These are phyloP conservation scores for Xanthoconium purpureum DNA, from an alignment of 768 basidiomycete genomes.

Conservation along the genomic window DNA sequence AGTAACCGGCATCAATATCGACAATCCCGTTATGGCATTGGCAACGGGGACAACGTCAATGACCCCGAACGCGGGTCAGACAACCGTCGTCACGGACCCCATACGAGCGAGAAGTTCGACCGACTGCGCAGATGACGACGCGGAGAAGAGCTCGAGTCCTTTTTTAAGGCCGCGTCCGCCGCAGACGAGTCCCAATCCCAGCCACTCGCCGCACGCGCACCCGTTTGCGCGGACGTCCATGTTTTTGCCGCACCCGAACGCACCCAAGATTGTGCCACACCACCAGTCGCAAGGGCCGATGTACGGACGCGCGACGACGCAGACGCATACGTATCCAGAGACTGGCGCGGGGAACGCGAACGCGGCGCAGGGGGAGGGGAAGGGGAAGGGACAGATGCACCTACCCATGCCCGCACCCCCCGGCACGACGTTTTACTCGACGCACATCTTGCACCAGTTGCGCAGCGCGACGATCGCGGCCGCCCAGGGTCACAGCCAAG, in stretches of 20 bases:
- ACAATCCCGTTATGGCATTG: slow-evolving; percentile 4
- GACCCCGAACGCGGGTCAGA: slow-evolving; percentile 8
- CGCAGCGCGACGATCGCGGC: slow-evolving; percentile 14
- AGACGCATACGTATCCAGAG: slow-evolving; percentile 13
- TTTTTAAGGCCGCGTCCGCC: slow-evolving; percentile 26
- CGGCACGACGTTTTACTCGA: slow-evolving; percentile 30
- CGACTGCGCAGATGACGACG: slow-evolving; percentile 5
- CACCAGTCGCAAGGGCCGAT: slow-evolving; percentile 46
- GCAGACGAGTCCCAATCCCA: slow-evolving; percentile 9
- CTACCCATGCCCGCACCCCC: slow-evolving; percentile 11
- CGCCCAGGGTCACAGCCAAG: slow-evolving; percentile 18
- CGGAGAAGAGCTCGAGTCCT: slow-evolving; percentile 7
- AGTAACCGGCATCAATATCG: slow-evolving; percentile 5
- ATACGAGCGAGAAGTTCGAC: slow-evolving; percentile 2
- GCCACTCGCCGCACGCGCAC: slow-evolving; percentile 21
- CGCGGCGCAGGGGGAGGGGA: too few species aligned
- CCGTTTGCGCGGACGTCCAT: slow-evolving; percentile 38
- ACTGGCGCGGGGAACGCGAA: slow-evolving; percentile 4
- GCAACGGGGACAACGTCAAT: slow-evolving; percentile 11
- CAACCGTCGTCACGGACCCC: slow-evolving; percentile 18
- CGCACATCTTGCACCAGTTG: slow-evolving; percentile 25
- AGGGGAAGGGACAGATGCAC: too few species aligned
- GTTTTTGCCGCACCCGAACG: slow-evolving; percentile 55
- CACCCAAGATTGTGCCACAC: slow-evolving; percentile 37
- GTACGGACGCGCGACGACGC: slow-evolving; percentile 44